phyloP scores from a whole-genome alignment of 768 basidiomycete genomes.

The Termitomyces sp. region DNA sequence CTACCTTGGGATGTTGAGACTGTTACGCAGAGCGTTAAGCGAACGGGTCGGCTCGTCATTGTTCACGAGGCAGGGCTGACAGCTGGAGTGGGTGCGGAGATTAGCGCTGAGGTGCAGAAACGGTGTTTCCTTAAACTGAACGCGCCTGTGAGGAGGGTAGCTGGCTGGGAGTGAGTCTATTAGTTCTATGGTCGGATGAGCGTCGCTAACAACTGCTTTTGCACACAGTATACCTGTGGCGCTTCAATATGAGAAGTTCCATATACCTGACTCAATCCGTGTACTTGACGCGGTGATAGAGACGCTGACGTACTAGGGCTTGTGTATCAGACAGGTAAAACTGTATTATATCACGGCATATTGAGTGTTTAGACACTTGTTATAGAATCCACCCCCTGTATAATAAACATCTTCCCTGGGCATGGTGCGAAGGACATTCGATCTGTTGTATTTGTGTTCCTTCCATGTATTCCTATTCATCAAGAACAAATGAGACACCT shows the following conservation, averaged over 20 bases:
- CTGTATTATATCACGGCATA: background rate
- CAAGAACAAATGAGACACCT: too few species aligned
- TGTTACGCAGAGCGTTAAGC: constrained; percentile 74
- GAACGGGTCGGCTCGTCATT: constrained; percentile 80
- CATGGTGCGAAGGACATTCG: background rate
- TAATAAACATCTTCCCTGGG: background rate
- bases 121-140: constrained; percentile 83
- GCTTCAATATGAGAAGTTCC: constrained; percentile 87
- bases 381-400: background rate
- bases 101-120: constrained; percentile 87
- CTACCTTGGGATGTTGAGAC: constrained; percentile 86
- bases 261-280: constrained; percentile 82
- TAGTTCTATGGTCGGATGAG: background rate
- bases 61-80: constrained; percentile 91
- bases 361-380: background rate
- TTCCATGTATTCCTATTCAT: too few species aligned
- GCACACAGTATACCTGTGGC: constrained; percentile 66
- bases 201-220: background rate
- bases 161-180: constrained; percentile 88
- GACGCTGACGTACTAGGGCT: constrained; percentile 59
- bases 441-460: background rate
- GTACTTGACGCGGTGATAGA: constrained; percentile 81
- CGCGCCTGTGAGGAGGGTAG: constrained; percentile 81
- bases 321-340: background rate
- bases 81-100: constrained; percentile 86